Base-by-base conservation (phyloP, 345 rosid genomes). In the Eucalyptus erythrocorys region DNA sequence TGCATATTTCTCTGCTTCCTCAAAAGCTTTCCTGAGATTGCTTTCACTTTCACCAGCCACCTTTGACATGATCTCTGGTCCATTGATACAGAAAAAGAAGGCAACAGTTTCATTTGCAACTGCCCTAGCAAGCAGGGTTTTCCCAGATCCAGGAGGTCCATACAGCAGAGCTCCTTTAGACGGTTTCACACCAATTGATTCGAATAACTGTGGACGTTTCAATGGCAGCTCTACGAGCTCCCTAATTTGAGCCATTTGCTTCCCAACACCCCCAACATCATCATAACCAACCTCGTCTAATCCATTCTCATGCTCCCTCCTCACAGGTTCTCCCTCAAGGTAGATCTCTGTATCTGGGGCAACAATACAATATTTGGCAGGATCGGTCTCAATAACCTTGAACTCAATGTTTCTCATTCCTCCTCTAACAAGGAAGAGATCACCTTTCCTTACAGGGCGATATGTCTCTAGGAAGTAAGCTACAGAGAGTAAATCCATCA, bases 11-110 rank as follows among this genome's bases (percentile, higher is more conserved):
- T 97, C 99, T 13, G 99, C 98, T 91, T 96, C 98, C 93, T 97
- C 98, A 87, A 97, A 97, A 22, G 96, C 99, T 90, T 97, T 97
- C 88, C 99, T 92, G 85, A 97, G 97, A 90, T 97, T 97, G 92
- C 99, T 97, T 93, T 97, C 99, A 92, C 99, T 97, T 94, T 97
- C 99, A 11, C 99, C 99, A 85, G 99, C 99, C 92, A 96, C 88
- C 86, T 96, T 96, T 11, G 99, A 97, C 99, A 97, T 97, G 89
- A 97, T 97, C 89, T 97, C 98, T 8, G 98, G 99, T 37, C 99
- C 99, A 91, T 95, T 96, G 84, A 96, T 97, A 90, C 97, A 95
- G 90, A 97, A 97, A 93, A 97, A 97, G 91, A 97, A 97, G 48
- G 99, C 99, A 88, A 98, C 97, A 26, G 97, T 96, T 91, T 97